Percentiles rank a stretch among this genome's conserved stretches.
Conservation (phyloP, 805 yeast genomes). For the Aciculoconidium aculeatum region DNA sequence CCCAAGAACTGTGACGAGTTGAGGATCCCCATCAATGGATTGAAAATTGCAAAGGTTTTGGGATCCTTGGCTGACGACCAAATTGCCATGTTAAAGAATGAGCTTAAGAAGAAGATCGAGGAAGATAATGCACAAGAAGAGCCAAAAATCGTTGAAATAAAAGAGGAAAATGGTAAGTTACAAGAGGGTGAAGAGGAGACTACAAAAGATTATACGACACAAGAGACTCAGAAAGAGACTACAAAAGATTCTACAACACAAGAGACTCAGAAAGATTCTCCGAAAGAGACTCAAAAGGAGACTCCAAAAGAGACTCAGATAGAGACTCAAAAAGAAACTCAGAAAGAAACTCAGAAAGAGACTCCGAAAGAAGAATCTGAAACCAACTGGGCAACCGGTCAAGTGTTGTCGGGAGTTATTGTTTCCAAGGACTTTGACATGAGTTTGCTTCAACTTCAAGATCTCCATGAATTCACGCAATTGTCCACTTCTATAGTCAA, state of each 20-base stretch:
- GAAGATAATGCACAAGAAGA: constrained; percentile 26
- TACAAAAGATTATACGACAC: constrained; percentile 1
- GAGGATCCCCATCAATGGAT: constrained; percentile 70
- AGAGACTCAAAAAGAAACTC: constrained; percentile 10
- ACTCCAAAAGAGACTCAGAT: constrained; percentile 3
- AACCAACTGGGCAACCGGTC: constrained; percentile 13
- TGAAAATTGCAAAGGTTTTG: constrained; percentile 71
- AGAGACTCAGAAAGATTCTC: constrained; percentile 9
- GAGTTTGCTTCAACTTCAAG: constrained; percentile 75
- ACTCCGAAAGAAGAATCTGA: constrained; percentile 7
- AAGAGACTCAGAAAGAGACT: constrained; percentile 2
- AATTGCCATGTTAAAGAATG: constrained; percentile 32
- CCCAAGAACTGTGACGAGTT: constrained; percentile 88
- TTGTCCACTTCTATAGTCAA: constrained; percentile 78
- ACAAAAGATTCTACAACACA: constrained; percentile 10
- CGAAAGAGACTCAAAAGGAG: constrained; percentile 3
- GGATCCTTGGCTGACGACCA: constrained; percentile 48
- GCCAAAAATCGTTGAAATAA: constrained; percentile 29
- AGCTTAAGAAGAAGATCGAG: constrained; percentile 53
- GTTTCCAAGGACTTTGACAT: constrained; percentile 90
- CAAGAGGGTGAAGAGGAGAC: constrained; percentile 1
- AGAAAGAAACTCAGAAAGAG: constrained; percentile 9
- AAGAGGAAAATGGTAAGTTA: constrained; percentile 4
- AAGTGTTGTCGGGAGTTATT: constrained; percentile 68
- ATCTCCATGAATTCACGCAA: constrained; percentile 83